A percentile compares a stretch with the other conserved stretches of the same genome.
Evolutionary conservation across 1,284 basidiomycete genomes (phyloP).

Genomic region (Earliella scabrosa): DNA sequence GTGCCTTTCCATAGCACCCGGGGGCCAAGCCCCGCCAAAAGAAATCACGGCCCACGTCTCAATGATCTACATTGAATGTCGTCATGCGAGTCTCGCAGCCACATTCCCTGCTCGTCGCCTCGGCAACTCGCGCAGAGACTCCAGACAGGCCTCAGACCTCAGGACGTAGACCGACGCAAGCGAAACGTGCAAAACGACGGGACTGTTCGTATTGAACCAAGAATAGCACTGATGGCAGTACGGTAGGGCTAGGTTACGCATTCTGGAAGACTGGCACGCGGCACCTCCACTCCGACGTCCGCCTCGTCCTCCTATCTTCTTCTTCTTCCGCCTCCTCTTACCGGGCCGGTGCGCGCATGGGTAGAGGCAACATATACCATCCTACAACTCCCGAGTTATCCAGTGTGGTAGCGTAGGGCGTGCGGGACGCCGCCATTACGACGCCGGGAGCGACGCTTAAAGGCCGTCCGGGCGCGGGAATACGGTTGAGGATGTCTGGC

Average conservation of each 20-base stretch:
- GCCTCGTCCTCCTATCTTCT: not conserved
- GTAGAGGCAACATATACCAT: constrained; percentile 1
- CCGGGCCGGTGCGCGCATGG: not conserved
- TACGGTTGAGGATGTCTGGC: constrained; percentile 14
- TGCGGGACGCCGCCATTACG: constrained; percentile 4
- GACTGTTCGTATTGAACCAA: constrained; percentile 14
- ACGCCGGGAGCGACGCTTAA: constrained; percentile 1
- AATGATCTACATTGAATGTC: too few relatives aligned
- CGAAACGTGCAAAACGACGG: not conserved
- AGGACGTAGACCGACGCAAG: not conserved
- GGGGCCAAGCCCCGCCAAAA: too few relatives aligned
- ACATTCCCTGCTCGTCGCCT: not conserved
- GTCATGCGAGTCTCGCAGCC: too few relatives aligned
- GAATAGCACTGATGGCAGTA: constrained; percentile 9
- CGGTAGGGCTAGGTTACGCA: constrained; percentile 3
- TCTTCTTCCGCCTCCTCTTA: not conserved
- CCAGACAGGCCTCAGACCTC: too few relatives aligned
- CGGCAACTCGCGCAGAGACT: too few relatives aligned
- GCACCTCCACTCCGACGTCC: constrained; percentile 7
- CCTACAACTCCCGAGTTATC: constrained; percentile 14
- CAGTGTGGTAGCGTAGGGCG: constrained; percentile 13
- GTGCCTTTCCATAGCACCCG: too few relatives aligned
- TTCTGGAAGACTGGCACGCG: constrained; percentile 14
- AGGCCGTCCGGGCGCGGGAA: constrained; percentile 8
- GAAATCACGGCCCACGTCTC: too few relatives aligned